Evolutionary conservation across 129 eudicot species (phyloP), one percentile per base, ranked within the genome.

Genomic region (Chrysanthemum seticuspe): DNA sequence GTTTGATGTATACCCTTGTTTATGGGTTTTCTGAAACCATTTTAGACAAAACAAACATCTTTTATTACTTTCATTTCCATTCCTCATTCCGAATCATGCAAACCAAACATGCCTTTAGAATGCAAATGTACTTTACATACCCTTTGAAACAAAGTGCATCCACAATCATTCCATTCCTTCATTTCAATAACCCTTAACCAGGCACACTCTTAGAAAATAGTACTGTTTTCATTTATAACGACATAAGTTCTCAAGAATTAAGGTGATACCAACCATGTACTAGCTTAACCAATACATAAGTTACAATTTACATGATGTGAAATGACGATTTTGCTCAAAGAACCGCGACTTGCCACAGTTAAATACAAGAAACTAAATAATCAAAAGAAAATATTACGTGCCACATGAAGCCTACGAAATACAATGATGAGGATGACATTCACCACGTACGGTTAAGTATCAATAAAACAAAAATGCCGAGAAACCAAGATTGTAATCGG

Each of bases 381-480:
- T 13, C 18, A 71, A 13, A 49, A 62, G 68, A 27, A 27, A 34
- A 64, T 19, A 70, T 9, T 2, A 14, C 11, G 31, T n/a, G 31
- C 6, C 29, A 29, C 31, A 14, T 55, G 29, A 73, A 45, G 40
- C 45, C 8, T 40, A 60, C 16, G 34, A 27, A 27, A 27, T 27
- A 27, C 81, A 65, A 29, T 76, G 78, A 52, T 62, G 85, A 52
- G 64, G 78, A 61, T 82, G 84, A 76, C 81, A 29, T 68, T 76
- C 40, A 47, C 74, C 66, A n/a, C n/a, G n/a, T n/a, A 23, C 65
- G 70, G 40, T 74, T 49, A 56, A 84, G 87, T 29, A 86, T 47
- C 84, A 86, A 21, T 77, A 86, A 75, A 49, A 82, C 16, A 50
- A 68, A 4, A 4, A 67, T 44, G 49, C 65, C 51, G 71, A 74